Conservation (phyloP, 2,329 filamentous ascomycete species). For the Rhinocladiella similis region DNA sequence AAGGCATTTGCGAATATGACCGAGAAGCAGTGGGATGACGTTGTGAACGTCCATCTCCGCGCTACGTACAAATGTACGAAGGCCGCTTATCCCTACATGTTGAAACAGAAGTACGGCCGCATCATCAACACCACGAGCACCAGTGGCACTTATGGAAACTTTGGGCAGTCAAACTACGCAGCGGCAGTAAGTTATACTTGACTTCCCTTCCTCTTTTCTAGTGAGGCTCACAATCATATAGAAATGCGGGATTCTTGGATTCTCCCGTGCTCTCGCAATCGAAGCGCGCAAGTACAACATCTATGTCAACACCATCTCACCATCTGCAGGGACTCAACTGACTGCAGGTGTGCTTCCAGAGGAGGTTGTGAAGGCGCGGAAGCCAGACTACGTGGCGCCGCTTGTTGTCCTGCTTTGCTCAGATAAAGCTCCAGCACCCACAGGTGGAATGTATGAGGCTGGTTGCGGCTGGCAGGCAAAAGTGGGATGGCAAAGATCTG, state of each 20-base stretch:
- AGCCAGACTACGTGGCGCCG: slow-evolving; percentile 97
- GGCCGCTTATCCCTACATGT: slow-evolving; percentile 94
- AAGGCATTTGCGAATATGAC: slow-evolving; percentile 98
- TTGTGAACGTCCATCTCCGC: slow-evolving; percentile 86
- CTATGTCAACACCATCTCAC: slow-evolving; percentile 95
- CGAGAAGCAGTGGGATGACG: slow-evolving; percentile 85
- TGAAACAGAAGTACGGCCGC: slow-evolving; percentile 98
- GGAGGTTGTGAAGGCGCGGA: slow-evolving; percentile 97
- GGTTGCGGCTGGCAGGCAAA: slow-evolving; percentile 90
- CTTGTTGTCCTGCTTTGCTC: slow-evolving; percentile 82
- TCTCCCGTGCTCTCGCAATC: slow-evolving; percentile 87
- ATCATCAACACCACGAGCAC: slow-evolving; percentile 97
- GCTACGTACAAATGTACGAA: slow-evolving; percentile 96
- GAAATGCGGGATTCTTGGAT: slow-evolving; percentile 91
- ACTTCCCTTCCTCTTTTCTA: too few relatives aligned
- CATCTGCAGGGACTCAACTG: slow-evolving; percentile 95
- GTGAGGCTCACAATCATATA: too few relatives aligned
- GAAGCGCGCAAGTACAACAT: slow-evolving; percentile 98
- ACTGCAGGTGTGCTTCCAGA: slow-evolving; percentile 91
- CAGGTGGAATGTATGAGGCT: slow-evolving; percentile 88
- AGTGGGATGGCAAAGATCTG: slow-evolving; percentile 92
- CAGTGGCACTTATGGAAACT: slow-evolving; percentile 59
- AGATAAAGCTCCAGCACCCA: slow-evolving; percentile 82
- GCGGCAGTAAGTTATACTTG: not conserved
- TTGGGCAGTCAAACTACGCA: not conserved